Base-by-base conservation (phyloP, 2,329 filamentous ascomycete species). In the Fusarium armeniacum region DNA sequence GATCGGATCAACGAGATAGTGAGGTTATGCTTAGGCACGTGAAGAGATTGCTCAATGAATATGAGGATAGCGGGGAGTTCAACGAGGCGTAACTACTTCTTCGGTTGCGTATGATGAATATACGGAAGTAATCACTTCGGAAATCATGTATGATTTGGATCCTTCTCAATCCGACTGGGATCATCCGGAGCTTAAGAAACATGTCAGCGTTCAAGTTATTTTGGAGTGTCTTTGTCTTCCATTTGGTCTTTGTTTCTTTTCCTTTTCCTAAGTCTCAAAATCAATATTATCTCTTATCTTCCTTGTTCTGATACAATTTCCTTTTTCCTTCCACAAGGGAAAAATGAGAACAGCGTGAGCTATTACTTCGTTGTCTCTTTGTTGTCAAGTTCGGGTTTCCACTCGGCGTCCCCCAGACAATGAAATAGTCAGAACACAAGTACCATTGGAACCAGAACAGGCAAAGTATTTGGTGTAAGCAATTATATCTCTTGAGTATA, bases 271-370 rank as follows among this genome's bases (percentile, higher is more conserved):
- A 43, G 20, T 24, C 40, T 16, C 12, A 30, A 45, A 13, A 20
- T 7, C 6, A 45, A 30, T 1, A 4, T 1, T 4, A 11, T 30
- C 18, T 9, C 12, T 20, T 9, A 13, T 20, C 4, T 30, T 3
- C 26, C 6, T 45, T 45, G 43, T 45, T 45, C 26, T 8, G 12
- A 12, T 7, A n/a, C 4, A 7, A 6, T 18, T 30, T n/a, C 3
- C 8, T 6, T 10, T 3, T 18, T 26, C 4, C 6, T 4, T 11
- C 18, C 16, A 8, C 4, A 26, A 5, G 1, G 4, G 6, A 6
- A n/a, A 26, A 1, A 6, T 12, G 3, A 18, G 10, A 45, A 28
- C 43, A 28, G 26, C 4, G 11, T 2, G 24, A 45, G 11, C 3
- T 12, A 28, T 11, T 30, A 13, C 2, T 26, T 12, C 5, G 18